Evolutionary conservation across 1,284 basidiomycete genomes (phyloP).

Genomic region (Pseudozyma hubeiensis): DNA sequence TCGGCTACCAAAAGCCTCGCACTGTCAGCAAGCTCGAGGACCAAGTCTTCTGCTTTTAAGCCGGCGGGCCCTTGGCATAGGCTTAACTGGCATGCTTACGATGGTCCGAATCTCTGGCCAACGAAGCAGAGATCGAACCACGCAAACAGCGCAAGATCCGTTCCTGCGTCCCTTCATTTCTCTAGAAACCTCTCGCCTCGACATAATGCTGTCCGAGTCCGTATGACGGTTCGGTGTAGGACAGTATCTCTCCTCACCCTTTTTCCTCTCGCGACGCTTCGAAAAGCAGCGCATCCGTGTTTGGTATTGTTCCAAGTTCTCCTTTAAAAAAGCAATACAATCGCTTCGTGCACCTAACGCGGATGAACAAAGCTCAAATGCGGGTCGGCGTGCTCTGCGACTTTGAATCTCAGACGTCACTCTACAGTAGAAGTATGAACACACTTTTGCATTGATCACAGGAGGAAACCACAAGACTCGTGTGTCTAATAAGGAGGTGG

Average conservation of each 20-base stretch:
- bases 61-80: not conserved
- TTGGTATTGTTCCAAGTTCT: not conserved
- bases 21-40: slow-evolving; percentile 73
- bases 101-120: not conserved
- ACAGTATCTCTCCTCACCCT: not conserved
- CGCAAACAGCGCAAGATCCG: not conserved
- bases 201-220: not conserved
- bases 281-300: not conserved
- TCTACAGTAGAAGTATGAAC: too few relatives aligned
- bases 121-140: not conserved
- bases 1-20: slow-evolving; percentile 86
- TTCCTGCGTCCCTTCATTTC: not conserved
- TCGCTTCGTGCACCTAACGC: not conserved
- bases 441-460: too few relatives aligned
- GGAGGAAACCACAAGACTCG: too few relatives aligned
- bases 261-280: not conserved
- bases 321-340: slow-evolving; percentile 4
- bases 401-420: not conserved
- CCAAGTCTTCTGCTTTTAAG: slow-evolving; percentile 66
- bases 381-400: too few relatives aligned
- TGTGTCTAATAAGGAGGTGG: slow-evolving; percentile 25
- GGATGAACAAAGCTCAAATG: not conserved
- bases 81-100: too few relatives aligned
- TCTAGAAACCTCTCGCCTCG: not conserved
- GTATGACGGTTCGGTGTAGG: not conserved